Percentiles rank a stretch among this genome's conserved stretches.
Conservation (phyloP, 305 asterid genomes). For the Rubia balearica region DNA sequence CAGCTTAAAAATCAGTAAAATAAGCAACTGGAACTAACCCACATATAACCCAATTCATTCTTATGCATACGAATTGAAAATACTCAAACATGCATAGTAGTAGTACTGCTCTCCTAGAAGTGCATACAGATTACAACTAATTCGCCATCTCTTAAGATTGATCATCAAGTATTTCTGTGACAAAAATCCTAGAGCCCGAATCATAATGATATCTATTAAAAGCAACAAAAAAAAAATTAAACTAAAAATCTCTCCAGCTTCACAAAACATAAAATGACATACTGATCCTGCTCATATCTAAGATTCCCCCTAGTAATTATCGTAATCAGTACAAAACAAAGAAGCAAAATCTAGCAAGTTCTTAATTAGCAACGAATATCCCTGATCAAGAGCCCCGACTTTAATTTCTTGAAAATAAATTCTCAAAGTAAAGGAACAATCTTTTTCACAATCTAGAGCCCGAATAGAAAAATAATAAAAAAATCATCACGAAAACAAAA, state of each 20-base stretch:
- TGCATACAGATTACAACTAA: neutral
- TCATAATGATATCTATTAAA: neutral
- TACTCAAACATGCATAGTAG: neutral
- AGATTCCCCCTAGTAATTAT: neutral
- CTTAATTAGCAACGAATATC: constrained; percentile 3
- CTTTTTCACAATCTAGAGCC: neutral
- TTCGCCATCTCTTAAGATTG: neutral
- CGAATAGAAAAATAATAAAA: neutral
- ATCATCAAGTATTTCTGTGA: constrained; percentile 7
- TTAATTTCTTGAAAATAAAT: neutral
- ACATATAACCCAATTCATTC: too few relatives aligned
- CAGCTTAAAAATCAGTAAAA: neutral
- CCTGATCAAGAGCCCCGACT: constrained; percentile 11
- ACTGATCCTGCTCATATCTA: neutral
- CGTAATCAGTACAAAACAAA: neutral
- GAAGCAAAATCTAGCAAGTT: neutral
- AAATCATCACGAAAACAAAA: neutral
- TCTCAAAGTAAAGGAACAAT: constrained; percentile 7
- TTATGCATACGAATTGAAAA: neutral
- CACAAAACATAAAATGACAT: neutral
- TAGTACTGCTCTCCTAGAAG: neutral
- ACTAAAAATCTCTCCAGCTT: neutral
- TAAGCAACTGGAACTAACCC: neutral
- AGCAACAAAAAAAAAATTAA: neutral
- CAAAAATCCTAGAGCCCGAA: neutral